Percentiles rank a stretch among this genome's conserved stretches.
Evolutionary conservation across 805 yeast genomes (phyloP).

Genomic region (Saccharomycopsis sp.): DNA sequence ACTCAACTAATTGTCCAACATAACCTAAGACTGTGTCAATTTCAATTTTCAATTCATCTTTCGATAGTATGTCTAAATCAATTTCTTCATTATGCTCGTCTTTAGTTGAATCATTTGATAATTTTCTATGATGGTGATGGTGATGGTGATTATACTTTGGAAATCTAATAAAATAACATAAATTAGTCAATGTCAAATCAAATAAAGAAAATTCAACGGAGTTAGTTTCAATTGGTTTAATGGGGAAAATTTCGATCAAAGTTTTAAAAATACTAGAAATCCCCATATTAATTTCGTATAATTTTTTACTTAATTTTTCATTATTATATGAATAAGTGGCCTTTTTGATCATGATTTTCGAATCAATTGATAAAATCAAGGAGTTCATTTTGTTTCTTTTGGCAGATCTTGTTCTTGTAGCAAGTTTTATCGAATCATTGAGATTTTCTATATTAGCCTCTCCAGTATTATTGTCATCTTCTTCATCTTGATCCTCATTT

Average conservation of each 20-base stretch:
- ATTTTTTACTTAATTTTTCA: no score
- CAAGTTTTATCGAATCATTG: no score
- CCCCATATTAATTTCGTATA: conserved; percentile 4
- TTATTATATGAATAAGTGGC: no score
- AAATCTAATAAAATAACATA: conserved; percentile 13
- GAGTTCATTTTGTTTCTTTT: no score
- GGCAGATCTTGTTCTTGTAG: no score
- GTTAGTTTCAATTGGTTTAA: conserved; percentile 6
- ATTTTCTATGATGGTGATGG: background rate
- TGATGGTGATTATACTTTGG: conserved; percentile 11
- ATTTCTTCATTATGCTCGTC: background rate
- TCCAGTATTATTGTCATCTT: no score
- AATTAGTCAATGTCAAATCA: conserved; percentile 9
- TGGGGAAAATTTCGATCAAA: conserved; percentile 11
- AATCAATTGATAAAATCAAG: no score
- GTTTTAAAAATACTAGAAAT: conserved; percentile 12
- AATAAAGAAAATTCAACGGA: conserved; percentile 16
- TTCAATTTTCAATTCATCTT: conserved; percentile 27
- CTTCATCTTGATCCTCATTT: conserved; percentile 3
- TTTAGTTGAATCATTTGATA: no score
- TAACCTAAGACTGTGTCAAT: conserved; percentile 41
- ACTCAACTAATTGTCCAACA: conserved; percentile 31
- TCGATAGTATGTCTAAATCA: conserved; percentile 18
- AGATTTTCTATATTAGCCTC: no score
- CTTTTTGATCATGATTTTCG: no score